A percentile compares a stretch with the other conserved stretches of the same genome.
These are phyloP conservation scores for Penicillium paxilli DNA, from an alignment of 495 filamentous ascomycete species.

Conservation along the genomic window DNA sequence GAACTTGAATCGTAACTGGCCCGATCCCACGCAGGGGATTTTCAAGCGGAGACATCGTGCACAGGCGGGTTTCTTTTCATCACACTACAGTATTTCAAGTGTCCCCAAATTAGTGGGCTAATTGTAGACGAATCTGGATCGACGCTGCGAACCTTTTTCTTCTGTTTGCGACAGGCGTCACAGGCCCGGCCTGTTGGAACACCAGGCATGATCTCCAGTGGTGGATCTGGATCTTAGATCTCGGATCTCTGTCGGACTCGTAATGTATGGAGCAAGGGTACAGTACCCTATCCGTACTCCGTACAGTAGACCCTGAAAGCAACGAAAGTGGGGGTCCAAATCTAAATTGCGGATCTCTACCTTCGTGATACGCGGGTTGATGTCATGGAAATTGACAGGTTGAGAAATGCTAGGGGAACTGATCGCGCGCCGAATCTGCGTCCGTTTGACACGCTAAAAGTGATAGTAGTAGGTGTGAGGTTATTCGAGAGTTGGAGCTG, in stretches of 20 bases:
- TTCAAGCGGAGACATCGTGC: conserved; percentile 47
- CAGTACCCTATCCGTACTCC: not conserved
- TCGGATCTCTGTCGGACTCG: no score
- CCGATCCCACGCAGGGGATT: conserved; percentile 46
- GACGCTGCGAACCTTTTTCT: conserved; percentile 49
- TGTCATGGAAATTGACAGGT: not conserved
- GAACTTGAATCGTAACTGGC: conserved; percentile 50
- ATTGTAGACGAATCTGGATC: not conserved
- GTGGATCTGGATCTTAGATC: not conserved
- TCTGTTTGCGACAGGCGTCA: conserved; percentile 50
- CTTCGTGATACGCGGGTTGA: not conserved
- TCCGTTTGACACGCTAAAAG: not conserved
- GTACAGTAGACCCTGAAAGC: conserved; percentile 3
- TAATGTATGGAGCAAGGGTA: no score
- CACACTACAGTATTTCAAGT: conserved; percentile 43
- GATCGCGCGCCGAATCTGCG: not conserved
- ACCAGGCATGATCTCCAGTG: conserved; percentile 45
- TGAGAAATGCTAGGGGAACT: not conserved
- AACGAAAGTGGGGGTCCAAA: not conserved
- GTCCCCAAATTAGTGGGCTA: not conserved
- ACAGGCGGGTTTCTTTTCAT: conserved; percentile 42
- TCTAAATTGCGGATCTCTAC: not conserved
- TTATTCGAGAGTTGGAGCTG: conserved; percentile 7
- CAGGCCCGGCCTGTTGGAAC: conserved; percentile 50
- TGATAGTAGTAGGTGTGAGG: not conserved